phyloP scores from a whole-genome alignment of 805 yeast genomes.

The Saccharomycopsis sp. region DNA sequence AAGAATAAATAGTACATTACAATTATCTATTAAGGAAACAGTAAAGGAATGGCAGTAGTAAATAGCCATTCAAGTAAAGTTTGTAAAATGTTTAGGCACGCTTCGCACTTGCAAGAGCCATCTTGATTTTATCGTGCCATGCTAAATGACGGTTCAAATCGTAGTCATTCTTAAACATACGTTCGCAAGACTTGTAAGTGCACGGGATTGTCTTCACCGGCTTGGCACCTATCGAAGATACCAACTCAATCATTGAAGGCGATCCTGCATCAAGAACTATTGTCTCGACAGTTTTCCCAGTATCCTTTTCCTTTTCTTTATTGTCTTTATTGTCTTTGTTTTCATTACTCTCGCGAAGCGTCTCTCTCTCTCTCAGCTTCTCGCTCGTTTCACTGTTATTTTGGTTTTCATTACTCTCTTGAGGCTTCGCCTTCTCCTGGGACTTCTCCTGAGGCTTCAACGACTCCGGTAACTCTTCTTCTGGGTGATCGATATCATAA shows the following conservation, averaged over 20 bases:
- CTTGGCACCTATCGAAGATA: slow-evolving; percentile 7
- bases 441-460: neutral
- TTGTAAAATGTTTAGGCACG: too few relatives aligned
- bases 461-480: neutral
- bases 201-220: slow-evolving; percentile 30
- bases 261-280: neutral
- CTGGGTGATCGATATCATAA: slow-evolving; percentile 42
- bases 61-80: too few relatives aligned
- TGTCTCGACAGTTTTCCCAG: neutral
- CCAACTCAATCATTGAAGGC: slow-evolving; percentile 5
- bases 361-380: too few relatives aligned
- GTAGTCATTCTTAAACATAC: slow-evolving; percentile 36
- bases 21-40: too few relatives aligned
- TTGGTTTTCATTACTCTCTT: too few relatives aligned
- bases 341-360: too few relatives aligned
- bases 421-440: neutral
- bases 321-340: slow-evolving; percentile 4
- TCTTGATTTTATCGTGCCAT: slow-evolving; percentile 36
- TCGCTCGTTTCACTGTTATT: too few relatives aligned
- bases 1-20: too few relatives aligned
- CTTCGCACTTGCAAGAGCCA: neutral
- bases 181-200: slow-evolving; percentile 35
- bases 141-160: slow-evolving; percentile 41
- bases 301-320: neutral
- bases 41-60: too few relatives aligned